phyloP scores from a whole-genome alignment of 2,329 filamentous ascomycete species.

The Emergomyces orientalis region DNA sequence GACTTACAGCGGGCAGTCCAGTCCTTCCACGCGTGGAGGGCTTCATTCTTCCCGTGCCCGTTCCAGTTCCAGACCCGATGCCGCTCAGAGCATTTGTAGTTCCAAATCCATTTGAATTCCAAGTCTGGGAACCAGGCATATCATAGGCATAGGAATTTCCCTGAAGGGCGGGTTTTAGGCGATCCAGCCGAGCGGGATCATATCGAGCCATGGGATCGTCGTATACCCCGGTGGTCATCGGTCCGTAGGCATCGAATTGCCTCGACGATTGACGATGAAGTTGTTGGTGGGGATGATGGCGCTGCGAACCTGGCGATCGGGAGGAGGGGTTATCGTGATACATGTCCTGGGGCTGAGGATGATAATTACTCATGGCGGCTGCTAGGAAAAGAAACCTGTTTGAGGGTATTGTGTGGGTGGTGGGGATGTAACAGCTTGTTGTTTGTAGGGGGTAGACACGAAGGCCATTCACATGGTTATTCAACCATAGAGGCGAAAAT shows the following conservation, averaged over 20 bases:
- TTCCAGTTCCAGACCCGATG: conserved; percentile 48
- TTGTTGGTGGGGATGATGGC: conserved; percentile 45
- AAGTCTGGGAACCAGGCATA: conserved; percentile 60
- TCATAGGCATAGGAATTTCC: conserved; percentile 59
- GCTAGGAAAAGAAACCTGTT: conserved; percentile 19
- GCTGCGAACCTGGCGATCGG: conserved; percentile 66
- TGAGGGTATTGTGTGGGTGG: conserved; percentile 21
- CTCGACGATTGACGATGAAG: conserved; percentile 65
- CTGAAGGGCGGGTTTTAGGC: conserved; percentile 48
- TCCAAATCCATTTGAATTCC: conserved; percentile 67
- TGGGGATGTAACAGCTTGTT: conserved; percentile 1
- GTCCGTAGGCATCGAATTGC: conserved; percentile 65
- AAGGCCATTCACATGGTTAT: not conserved
- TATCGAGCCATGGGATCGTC: conserved; percentile 54
- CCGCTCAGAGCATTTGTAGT: conserved; percentile 56
- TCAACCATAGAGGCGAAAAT: conserved; percentile 1
- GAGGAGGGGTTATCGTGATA: conserved; percentile 64
- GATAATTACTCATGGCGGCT: conserved; percentile 30
- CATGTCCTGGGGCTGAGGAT: conserved; percentile 30
- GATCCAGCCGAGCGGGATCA: conserved; percentile 48
- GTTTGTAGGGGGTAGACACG: not conserved
- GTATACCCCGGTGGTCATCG: conserved; percentile 60
- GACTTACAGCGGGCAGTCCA: conserved; percentile 64
- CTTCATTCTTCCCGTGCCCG: conserved; percentile 48
- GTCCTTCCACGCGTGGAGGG: conserved; percentile 46